Evolutionary conservation across 2,329 filamentous ascomycete species (phyloP), one percentile per base, ranked within the genome.

Genomic region (Apiospora phragmitis): DNA sequence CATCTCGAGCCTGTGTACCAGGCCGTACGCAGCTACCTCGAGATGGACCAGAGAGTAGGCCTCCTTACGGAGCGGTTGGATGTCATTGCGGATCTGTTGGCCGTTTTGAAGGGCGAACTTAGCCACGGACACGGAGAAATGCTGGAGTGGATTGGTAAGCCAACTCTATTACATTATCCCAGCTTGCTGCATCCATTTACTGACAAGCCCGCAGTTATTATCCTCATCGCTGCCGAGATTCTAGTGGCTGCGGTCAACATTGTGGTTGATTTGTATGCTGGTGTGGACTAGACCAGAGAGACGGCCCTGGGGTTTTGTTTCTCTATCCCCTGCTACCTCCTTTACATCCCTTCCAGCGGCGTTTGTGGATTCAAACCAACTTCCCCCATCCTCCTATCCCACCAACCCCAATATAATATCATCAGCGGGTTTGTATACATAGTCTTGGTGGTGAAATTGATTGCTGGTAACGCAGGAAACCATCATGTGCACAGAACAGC

Each of bases 1-100:
- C 95, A 98, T 81, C 88, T 99, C 8, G 96, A 99, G 78, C 96
- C 96, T 6, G 92, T 99, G 38, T 99, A 99, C 80, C 93, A 97
- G 81, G 96, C 96, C 69, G 96, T 98, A 59, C 88, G 96, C 70
- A 96, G 92, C 79, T 99, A 99, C 80, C 86, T 99, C 26, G 96
- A 99, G 84, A 98, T 99, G 93, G 96, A 98, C 81, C 96, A 98
- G 85, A 87, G 96, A 70, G 95, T 98, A 16, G 90, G 91, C 32
- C 85, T 99, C 49, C 84, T 99, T 78, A 98, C 94, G 14, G 95
- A 98, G 80, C 87, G 96, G 70, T 83, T 99, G 75, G 92, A 95
- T 74, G 96, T 99, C 69, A 97, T 98, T 85, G 94, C 93, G 29
- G 96, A 98, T 84, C 82, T 98, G 79, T 83, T 99, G 72, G 94